These are phyloP conservation scores for Microstegium vimineum DNA, from an alignment of 176 grass and related monocot genomes.

Conservation along the genomic window DNA sequence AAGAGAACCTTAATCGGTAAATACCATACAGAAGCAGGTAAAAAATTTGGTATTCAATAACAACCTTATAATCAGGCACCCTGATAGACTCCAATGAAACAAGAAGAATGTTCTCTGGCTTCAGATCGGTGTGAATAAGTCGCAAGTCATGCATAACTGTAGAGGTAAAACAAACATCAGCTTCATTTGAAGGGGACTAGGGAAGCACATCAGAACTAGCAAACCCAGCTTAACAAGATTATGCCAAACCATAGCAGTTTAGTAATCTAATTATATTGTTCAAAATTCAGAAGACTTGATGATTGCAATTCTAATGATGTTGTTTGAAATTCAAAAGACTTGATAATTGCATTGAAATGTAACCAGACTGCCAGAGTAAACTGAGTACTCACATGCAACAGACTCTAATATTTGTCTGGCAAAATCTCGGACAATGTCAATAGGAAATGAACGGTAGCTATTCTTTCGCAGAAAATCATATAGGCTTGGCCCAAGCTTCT, in stretches of 20 bases:
- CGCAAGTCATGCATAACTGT: slow-evolving; percentile 95
- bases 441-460: slow-evolving; percentile 77
- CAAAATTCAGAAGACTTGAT: not conserved
- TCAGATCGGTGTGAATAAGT: slow-evolving; percentile 97
- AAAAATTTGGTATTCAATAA: not conserved
- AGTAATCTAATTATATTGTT: not conserved
- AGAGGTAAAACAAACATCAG: slow-evolving; percentile 8
- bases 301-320: not conserved
- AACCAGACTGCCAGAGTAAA: not conserved
- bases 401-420: slow-evolving; percentile 93
- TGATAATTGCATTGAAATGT: not conserved
- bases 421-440: slow-evolving; percentile 84
- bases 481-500: slow-evolving; percentile 88
- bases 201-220: not conserved
- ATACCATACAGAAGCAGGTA: slow-evolving; percentile 8
- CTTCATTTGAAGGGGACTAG: not conserved
- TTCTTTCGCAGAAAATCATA: slow-evolving; percentile 88
- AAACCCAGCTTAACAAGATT: not conserved
- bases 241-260: not conserved
- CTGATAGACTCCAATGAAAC: slow-evolving; percentile 73
- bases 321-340: not conserved
- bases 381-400: slow-evolving; percentile 65
- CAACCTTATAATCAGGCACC: slow-evolving; percentile 83
- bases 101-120: slow-evolving; percentile 98
- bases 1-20: not conserved